Percentiles rank a stretch among this genome's conserved stretches.
phyloP scores from a whole-genome alignment of 192 early-diverging fungal species.

The Coemansia furcata region DNA sequence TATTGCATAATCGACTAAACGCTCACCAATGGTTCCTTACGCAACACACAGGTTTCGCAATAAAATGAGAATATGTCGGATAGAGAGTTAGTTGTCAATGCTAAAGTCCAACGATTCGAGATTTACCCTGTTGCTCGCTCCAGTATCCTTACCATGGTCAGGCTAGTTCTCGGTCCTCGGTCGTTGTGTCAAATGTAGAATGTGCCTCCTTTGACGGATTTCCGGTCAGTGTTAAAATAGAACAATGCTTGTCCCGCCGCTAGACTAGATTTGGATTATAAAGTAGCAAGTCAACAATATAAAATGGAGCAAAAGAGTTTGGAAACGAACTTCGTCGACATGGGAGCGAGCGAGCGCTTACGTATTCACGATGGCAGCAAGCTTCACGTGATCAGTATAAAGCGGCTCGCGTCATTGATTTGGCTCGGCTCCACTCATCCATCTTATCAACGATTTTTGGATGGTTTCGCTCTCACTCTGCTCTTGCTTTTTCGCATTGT shows the following conservation, averaged over 20 bases:
- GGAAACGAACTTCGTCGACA: neutral
- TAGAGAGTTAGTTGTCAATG: neutral
- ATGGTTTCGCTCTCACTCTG: neutral
- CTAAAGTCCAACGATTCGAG: too few species aligned
- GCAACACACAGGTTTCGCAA: neutral
- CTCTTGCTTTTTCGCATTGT: neutral
- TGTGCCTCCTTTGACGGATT: neutral
- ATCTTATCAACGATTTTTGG: neutral
- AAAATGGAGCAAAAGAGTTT: neutral
- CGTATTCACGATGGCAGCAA: neutral
- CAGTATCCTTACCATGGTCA: slow-evolving; percentile 15
- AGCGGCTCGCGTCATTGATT: neutral
- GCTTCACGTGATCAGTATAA: slow-evolving; percentile 8
- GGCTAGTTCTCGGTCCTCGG: neutral
- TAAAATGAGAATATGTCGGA: neutral
- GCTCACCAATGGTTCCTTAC: neutral
- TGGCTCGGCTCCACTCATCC: neutral
- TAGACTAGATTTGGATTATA: neutral
- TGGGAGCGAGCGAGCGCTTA: neutral
- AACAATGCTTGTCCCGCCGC: neutral
- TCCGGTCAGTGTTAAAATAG: neutral
- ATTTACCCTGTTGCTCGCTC: neutral
- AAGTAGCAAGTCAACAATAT: neutral
- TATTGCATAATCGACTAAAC: slow-evolving; percentile 84
- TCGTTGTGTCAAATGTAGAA: slow-evolving; percentile 1